These are phyloP conservation scores for Lagenaria siceraria DNA, from an alignment of 306 rosid species.

Conservation along the genomic window DNA sequence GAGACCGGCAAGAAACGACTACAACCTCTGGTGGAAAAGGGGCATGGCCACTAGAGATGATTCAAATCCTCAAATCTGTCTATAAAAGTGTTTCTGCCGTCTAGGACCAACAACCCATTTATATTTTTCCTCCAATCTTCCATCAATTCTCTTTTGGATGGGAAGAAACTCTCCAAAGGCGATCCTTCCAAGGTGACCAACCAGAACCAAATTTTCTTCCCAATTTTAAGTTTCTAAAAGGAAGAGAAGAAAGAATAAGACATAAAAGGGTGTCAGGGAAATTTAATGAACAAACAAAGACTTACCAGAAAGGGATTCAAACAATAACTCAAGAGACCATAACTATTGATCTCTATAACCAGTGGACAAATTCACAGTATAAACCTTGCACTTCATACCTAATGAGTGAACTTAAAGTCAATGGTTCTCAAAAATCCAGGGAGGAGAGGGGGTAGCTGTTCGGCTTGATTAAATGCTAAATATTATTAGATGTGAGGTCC, in stretches of 20 bases:
- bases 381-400: neutral
- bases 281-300: neutral
- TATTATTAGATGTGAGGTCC: neutral
- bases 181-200: neutral
- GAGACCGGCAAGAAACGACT: neutral
- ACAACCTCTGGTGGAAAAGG: neutral
- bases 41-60: neutral
- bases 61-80: neutral
- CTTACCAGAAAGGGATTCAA: neutral
- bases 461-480: neutral
- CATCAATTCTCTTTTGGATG: neutral
- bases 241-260: neutral
- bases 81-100: neutral
- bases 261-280: neutral
- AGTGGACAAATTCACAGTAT: neutral
- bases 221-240: too few relatives aligned
- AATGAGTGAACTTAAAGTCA: neutral
- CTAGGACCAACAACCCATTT: neutral
- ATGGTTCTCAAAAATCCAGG: neutral
- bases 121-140: neutral
- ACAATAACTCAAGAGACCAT: neutral
- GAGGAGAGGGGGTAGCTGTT: neutral
- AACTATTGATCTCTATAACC: neutral
- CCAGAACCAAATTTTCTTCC: neutral
- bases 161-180: neutral